Conservation (phyloP, 1,139 yeast species). For the Taiozyma sp. region DNA sequence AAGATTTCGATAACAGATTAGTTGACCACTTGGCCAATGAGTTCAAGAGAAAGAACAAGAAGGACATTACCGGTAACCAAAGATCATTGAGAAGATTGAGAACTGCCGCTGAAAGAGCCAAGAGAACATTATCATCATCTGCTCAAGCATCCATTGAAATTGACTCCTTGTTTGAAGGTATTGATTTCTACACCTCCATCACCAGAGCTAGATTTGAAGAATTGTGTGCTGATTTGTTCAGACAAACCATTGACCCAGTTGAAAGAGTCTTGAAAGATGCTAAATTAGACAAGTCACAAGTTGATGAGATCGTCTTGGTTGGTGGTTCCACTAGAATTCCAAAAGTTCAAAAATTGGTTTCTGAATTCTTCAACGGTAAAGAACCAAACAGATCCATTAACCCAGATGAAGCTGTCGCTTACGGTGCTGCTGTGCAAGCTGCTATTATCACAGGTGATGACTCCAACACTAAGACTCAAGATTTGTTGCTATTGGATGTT, state of each 20-base stretch:
- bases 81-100: constrained; percentile 83
- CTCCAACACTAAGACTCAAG: constrained; percentile 66
- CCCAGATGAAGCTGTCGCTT: constrained; percentile 74
- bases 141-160: constrained; percentile 82
- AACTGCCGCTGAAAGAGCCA: constrained; percentile 88
- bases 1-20: constrained; percentile 77
- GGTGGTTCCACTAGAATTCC: constrained; percentile 96
- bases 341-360: constrained; percentile 78
- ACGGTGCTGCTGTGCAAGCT: constrained; percentile 80
- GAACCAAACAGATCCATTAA: constrained; percentile 80
- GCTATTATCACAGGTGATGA: constrained; percentile 91
- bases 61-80: constrained; percentile 65
- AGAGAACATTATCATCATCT: constrained; percentile 80
- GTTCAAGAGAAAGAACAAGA: constrained; percentile 77
- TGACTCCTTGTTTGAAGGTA: constrained; percentile 76
- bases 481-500: constrained; percentile 82
- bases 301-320: constrained; percentile 79
- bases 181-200: constrained; percentile 71
- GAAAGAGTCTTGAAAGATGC: constrained; percentile 80
- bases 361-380: constrained; percentile 85
- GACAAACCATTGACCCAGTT: constrained; percentile 77
- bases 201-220: constrained; percentile 92
- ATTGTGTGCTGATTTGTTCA: constrained; percentile 74
- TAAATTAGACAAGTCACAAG: constrained; percentile 67
- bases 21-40: constrained; percentile 71